Percentiles rank a stretch among this genome's conserved stretches.
Conservation (phyloP, 306 rosid genomes). For the Vigna angularis region DNA sequence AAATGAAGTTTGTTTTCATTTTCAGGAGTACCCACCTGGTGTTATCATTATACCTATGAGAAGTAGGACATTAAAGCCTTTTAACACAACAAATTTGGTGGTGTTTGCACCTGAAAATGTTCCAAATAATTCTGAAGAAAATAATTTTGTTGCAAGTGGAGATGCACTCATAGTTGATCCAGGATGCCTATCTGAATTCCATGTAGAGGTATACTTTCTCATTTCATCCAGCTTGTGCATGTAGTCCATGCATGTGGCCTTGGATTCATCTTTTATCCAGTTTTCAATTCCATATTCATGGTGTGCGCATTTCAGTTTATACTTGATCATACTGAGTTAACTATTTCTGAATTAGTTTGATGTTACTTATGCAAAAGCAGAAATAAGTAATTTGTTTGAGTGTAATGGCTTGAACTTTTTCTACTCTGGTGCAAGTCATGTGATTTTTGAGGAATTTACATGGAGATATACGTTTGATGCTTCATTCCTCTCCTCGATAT, state of each 20-base stretch:
- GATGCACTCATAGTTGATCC: constrained; percentile 94
- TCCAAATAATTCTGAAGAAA: constrained; percentile 46
- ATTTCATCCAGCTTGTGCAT: constrained; percentile 32
- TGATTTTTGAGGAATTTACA: constrained; percentile 14
- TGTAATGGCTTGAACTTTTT: constrained; percentile 5
- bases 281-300: constrained; percentile 27
- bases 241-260: constrained; percentile 30
- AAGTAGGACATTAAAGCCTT: constrained; percentile 82
- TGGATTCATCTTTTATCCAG: constrained; percentile 26
- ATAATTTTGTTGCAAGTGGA: constrained; percentile 63
- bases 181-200: constrained; percentile 75
- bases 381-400: constrained; percentile 32
- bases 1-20: constrained; percentile 35
- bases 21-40: constrained; percentile 89
- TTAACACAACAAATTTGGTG: constrained; percentile 76
- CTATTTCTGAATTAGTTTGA: constrained; percentile 8
- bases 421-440: constrained; percentile 10
- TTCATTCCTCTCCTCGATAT: constrained; percentile 10
- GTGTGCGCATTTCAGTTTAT: constrained; percentile 37
- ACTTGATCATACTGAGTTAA: neutral
- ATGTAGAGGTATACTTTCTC: constrained; percentile 70
- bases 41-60: constrained; percentile 71
- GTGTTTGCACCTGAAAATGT: constrained; percentile 70
- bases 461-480: constrained; percentile 23
- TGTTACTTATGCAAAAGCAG: constrained; percentile 7